A percentile compares a stretch with the other conserved stretches of the same genome.
phyloP scores from a whole-genome alignment of 768 basidiomycete genomes.

The Tephrocybe rancida region DNA sequence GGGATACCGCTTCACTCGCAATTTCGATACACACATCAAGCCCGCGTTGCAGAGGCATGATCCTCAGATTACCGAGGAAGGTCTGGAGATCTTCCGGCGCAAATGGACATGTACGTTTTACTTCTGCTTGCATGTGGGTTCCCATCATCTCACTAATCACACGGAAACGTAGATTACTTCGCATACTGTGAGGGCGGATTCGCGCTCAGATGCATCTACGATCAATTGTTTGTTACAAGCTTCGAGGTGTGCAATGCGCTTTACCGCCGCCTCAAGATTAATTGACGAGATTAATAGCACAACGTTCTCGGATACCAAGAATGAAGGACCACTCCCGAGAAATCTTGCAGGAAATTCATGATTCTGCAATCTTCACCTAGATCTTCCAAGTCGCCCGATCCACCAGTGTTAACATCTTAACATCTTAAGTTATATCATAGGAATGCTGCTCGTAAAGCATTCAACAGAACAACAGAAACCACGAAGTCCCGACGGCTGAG shows the following conservation, averaged over 20 bases:
- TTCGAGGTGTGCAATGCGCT: conserved; percentile 3
- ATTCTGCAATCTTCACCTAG: too few species aligned
- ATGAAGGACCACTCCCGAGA: too few species aligned
- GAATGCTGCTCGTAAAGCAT: too few species aligned
- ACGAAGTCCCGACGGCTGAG: too few species aligned
- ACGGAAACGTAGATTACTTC: conserved; percentile 9
- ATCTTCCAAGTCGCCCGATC: too few species aligned
- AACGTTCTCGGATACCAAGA: too few species aligned
- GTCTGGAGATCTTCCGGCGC: conserved; percentile 7
- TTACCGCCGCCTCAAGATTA: too few species aligned
- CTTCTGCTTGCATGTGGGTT: not conserved
- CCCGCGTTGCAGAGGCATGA: conserved; percentile 5
- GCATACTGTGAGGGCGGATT: conserved; percentile 13
- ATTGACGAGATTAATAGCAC: too few species aligned
- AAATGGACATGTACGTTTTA: conserved; percentile 11
- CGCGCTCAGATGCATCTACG: conserved; percentile 9
- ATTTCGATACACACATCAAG: conserved; percentile 13
- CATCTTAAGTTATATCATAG: too few species aligned
- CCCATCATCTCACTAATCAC: not conserved
- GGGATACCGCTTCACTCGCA: conserved; percentile 9
- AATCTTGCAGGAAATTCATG: too few species aligned
- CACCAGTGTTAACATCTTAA: too few species aligned
- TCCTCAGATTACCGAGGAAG: not conserved
- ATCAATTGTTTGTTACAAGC: conserved; percentile 8
- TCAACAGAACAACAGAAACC: too few species aligned